Evolutionary conservation across 2,329 filamentous ascomycete genomes (phyloP), one percentile per base, ranked within the genome.

Genomic region (Talaromyces funiculosus): DNA sequence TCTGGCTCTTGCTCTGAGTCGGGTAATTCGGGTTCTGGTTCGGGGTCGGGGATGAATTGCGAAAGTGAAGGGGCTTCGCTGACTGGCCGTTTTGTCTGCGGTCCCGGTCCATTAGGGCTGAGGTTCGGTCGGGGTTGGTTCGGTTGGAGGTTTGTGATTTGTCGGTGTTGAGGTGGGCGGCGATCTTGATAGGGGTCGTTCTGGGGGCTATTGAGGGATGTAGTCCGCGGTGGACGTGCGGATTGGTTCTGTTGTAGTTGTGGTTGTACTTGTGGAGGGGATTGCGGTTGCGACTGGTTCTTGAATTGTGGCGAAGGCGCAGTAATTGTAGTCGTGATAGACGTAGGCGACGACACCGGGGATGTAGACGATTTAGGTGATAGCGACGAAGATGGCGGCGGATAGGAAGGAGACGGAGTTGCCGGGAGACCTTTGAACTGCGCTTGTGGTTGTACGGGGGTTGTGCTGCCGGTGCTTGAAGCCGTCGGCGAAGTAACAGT

Each of bases 11-110:
- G 51, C n/a, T 57, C 55, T 22, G 55, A 47, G 35, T 40, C 37
- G 14, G 43, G 42, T n/a, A 53, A n/a, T 42, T 62, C 64, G 3
- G 61, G 45, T 16, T 64, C 69, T 2, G 67, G 67, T 24, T 74
- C 72, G 4, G 72, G 69, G 9, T 69, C 69, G 1, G 68, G 72
- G 33, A 73, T 73, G 63, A 70, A 73, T 51, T 71, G 55, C 0
- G 54, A 58, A 68, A 63, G 73, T 68, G 33, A 72, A 55, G 10
- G 70, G 67, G 31, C 67, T 65, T 56, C 67, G 64, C 51, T 63
- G 55, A 62, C 12, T 20, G 60, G 60, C 16, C 60, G 55, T 37
- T 51, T 45, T 24, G 2, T 26, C 18, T 54, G 51, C 3, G 24
- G 49, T 7, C 6, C 6, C 16, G 53, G 22, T 6, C 31, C 35